Base-by-base conservation (phyloP, 352 stramenopile genomes). In the Globisporangium emineosum region DNA sequence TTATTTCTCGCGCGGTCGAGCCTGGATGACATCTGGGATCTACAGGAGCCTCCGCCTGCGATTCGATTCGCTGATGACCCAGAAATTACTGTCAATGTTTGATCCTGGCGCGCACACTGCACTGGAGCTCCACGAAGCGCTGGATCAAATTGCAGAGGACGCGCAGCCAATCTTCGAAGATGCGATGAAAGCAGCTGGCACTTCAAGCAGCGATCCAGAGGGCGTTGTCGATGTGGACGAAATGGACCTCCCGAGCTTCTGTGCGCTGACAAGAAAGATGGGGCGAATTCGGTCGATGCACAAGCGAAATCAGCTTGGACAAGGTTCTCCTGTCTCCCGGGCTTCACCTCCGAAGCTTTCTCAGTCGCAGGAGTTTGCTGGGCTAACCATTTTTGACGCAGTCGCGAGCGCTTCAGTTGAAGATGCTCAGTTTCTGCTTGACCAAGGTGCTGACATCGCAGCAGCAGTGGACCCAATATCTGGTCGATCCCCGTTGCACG, bases 401-500 rank as follows among this genome's bases (percentile, higher is more conserved):
- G 77, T 89, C 7, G 77, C 86, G 35, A 73, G 56, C 13, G 78
- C 76, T 9, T 88, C 80, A 0, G 62, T 90, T 3, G 79, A 89
- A 1, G 80, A 90, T 45, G 78, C 76, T 0, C 67, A 65, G 21
- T 90, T 84, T 57, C 72, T 90, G 19, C 67, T 84, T 32, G 64
- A 70, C 5, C 73, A 77, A 19, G 75, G 80, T 9, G 74, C 25
- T 1, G 71, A 91, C 50, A 47, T 89, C 8, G 60, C 60, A 25
- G 62, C 58, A 23, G 63, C 51, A 5, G n/a, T 76, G 2, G 80
- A 91, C 40, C 66, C 77, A 0, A 72, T 68, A 32, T 78, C 74
- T 12, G 65, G 75, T 15, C 80, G 83, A 10, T 79, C 73, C 27
- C 73, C 79, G 2, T 65, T 91, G 17, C 81, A 91, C 32, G 56